Evolutionary conservation across 225 moss, liverwort and hornwort genomes (phyloP), one percentile per base, ranked within the genome.

Genomic region (Physcomitrium patens): DNA sequence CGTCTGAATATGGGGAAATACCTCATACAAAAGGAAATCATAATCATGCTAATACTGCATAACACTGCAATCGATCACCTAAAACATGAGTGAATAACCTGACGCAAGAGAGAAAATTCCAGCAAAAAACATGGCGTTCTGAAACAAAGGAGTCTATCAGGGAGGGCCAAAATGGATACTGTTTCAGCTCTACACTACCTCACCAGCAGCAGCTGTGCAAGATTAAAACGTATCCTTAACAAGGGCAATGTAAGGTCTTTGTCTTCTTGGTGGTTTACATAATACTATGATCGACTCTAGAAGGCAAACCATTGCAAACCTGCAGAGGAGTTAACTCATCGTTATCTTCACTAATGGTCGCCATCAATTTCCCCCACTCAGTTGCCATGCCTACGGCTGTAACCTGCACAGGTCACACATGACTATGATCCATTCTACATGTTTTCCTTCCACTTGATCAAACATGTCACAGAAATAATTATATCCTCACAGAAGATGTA

Each of bases 351-450:
- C 84, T 96, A 10, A 96, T 77, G 60, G 93, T 96, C 63, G 95
- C 91, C 95, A 96, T 96, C 74, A 96, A 82, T 76, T 88, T 96
- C 8, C 93, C 95, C 95, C 95, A 96, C 82, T 96, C 93, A 8
- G 95, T 96, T 64, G 88, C 81, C 95, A 96, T 93, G 67, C 95
- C 93, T 73, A 96, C 95, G 76, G 95, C 82, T 78, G 89, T 93
- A 75, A 95, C 94, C 94, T 94, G 90, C 86, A 91, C 80, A 87
- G 54, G 56, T 72, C 65, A 72, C 63, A 82, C 65, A 81, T 80
- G 81, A 81, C 68, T 79, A 59, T 83, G 65, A 31, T 82, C 78
- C 83, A 73, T 80, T 70, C 60, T 67, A 61, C 61, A 71, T 71
- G 71, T 47, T 71, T 45, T 70, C 51, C 74, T 67, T 68, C 68